Evolutionary conservation across 805 yeast genomes (phyloP).

Genomic region (Scheffersomyces lignosus): DNA sequence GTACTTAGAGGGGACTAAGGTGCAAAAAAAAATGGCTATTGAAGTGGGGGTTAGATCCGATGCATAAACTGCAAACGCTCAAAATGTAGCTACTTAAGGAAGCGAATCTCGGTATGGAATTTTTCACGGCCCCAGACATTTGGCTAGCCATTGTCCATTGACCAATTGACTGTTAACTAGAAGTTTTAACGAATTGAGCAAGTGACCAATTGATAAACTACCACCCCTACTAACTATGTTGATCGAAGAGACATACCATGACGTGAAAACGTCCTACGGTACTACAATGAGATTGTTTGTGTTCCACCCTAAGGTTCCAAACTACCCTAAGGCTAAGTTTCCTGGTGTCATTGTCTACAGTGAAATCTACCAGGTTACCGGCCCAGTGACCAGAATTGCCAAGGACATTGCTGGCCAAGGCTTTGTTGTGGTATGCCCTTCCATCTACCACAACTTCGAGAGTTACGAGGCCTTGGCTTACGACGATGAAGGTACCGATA

Average conservation of each 20-base stretch:
- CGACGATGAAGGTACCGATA: constrained; percentile 73
- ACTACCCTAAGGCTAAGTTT: constrained; percentile 75
- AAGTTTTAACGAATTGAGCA: too few relatives aligned
- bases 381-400: constrained; percentile 78
- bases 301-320: constrained; percentile 66
- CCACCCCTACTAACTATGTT: too few relatives aligned
- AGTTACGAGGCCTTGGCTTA: constrained; percentile 64
- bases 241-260: constrained; percentile 63
- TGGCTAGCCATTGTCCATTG: too few relatives aligned
- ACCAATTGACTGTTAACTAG: too few relatives aligned
- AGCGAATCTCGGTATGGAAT: too few relatives aligned
- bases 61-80: too few relatives aligned
- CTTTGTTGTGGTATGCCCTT: constrained; percentile 75
- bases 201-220: too few relatives aligned
- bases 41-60: too few relatives aligned
- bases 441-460: constrained; percentile 74
- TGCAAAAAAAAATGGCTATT: too few relatives aligned
- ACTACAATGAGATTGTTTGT: constrained; percentile 66
- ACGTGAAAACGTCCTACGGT: constrained; percentile 63
- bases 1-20: too few relatives aligned
- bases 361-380: constrained; percentile 81
- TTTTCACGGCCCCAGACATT: too few relatives aligned
- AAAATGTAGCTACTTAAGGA: too few relatives aligned
- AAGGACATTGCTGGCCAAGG: constrained; percentile 80
- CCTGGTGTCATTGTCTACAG: constrained; percentile 80